A percentile compares a stretch with the other conserved stretches of the same genome.
phyloP scores from a whole-genome alignment of 257 asterid species.

The Solanum megistacrolobum region DNA sequence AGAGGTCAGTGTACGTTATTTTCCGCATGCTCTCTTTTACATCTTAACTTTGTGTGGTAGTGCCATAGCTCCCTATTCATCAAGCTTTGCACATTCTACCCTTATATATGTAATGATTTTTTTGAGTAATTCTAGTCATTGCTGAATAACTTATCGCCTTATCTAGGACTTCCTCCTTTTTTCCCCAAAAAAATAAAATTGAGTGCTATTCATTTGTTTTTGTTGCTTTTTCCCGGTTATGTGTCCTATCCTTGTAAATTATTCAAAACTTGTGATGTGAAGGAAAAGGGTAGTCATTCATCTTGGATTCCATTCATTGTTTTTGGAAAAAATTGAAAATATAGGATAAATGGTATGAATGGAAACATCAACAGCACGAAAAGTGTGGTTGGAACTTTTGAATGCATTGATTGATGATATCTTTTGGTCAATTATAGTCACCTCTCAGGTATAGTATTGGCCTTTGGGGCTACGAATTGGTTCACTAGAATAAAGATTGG shows the following conservation, averaged over 20 bases:
- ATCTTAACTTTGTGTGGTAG: slow-evolving; percentile 39
- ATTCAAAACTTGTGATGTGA: neutral
- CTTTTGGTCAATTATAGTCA: neutral
- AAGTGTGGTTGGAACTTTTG: neutral
- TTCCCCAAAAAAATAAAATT: neutral
- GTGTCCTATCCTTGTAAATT: neutral
- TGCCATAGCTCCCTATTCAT: slow-evolving; percentile 9
- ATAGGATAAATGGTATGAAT: neutral
- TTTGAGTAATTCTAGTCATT: neutral
- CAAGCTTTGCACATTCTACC: neutral
- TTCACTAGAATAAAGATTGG: neutral
- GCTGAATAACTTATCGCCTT: neutral
- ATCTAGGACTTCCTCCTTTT: neutral
- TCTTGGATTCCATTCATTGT: neutral
- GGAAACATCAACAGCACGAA: neutral
- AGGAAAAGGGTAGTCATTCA: neutral
- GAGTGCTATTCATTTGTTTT: neutral
- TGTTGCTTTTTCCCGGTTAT: neutral
- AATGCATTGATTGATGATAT: neutral
- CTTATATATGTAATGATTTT: neutral
- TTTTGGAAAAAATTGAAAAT: neutral
- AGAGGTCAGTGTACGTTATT: slow-evolving; percentile 58
- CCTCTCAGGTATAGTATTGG: neutral
- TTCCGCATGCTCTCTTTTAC: slow-evolving; percentile 58
- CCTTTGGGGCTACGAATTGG: neutral